Percentiles rank a stretch among this genome's conserved stretches.
Evolutionary conservation across 768 basidiomycete genomes (phyloP).

Genomic region (Trametes cubensis): DNA sequence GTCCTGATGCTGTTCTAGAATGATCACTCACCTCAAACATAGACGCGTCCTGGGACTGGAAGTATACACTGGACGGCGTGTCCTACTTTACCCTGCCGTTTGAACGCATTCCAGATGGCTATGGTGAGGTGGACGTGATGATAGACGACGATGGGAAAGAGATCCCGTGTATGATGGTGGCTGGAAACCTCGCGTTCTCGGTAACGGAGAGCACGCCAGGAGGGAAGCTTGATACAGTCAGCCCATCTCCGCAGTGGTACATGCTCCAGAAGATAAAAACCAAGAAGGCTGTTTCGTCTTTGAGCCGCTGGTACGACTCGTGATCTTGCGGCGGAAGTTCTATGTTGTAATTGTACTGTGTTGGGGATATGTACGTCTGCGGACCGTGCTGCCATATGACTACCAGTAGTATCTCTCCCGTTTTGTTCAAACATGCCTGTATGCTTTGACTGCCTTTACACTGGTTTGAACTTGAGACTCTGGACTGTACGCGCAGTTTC

Average conservation of each 20-base stretch:
- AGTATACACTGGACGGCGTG: slow-evolving; percentile 15
- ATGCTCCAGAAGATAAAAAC: slow-evolving; percentile 5
- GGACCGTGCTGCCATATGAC: too few relatives aligned
- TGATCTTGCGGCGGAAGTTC: too few relatives aligned
- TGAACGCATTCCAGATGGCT: slow-evolving; percentile 1
- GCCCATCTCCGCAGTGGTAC: slow-evolving; percentile 1
- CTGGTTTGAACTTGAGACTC: too few relatives aligned
- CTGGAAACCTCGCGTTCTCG: slow-evolving; percentile 12
- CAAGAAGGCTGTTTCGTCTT: too few relatives aligned
- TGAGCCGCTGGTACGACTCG: too few relatives aligned
- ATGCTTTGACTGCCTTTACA: too few relatives aligned
- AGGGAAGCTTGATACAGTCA: neutral
- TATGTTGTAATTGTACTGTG: too few relatives aligned
- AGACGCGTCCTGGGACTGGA: too few relatives aligned
- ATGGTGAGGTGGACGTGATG: slow-evolving; percentile 12
- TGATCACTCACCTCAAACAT: neutral
- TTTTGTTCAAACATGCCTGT: too few relatives aligned
- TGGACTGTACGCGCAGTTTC: too few relatives aligned
- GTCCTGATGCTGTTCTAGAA: neutral
- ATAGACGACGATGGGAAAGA: neutral
- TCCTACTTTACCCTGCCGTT: slow-evolving; percentile 3
- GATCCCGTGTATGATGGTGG: slow-evolving; percentile 19
- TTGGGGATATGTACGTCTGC: too few relatives aligned
- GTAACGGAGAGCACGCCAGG: slow-evolving; percentile 1
- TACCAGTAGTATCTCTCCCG: too few relatives aligned